Base-by-base conservation (phyloP, 805 yeast genomes). In the Wickerhamiella alocasiicola region DNA sequence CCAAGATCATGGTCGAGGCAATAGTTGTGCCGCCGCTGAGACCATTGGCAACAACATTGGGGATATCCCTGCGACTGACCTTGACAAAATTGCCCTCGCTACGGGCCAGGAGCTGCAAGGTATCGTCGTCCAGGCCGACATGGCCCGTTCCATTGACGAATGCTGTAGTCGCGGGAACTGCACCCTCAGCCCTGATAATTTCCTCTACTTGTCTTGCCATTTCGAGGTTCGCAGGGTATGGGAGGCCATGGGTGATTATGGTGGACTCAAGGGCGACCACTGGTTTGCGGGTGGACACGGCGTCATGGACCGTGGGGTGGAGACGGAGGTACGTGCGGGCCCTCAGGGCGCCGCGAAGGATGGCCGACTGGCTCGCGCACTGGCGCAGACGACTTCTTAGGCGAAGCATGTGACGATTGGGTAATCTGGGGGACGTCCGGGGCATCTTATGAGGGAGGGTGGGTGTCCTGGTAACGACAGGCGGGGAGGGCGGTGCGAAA, bases 11-110 rank as follows among this genome's bases (percentile, higher is more conserved):
- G 0, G 95, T 84, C 20, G 81, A 77, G 2, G 95, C 82, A 44
- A 84, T 82, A 0, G 95, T 84, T 2, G 95, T 85, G 5, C 95
- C 95, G 6, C 95, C 95, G 36, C 71, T 64, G n/a, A 73, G 55
- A 23, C 63, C 60, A 33, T 66, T 62, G 11, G 84, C 72, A 74
- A 83, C 71, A 2, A 79, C 74, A 47, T 68, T 68, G 0, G 88
- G 78, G 24, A 84, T 71, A 55, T 84, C 95, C 42, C 95, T 63
- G 49, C 94, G 63, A 5, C 94, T 81, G 3, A 82, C 77, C 55
- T 85, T 84, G 49, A 68, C 72, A 23, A 54, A 45, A 36, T 50
- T 39, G n/a, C n/a, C n/a, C 18, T 46, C 23, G 15, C 43, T 27
- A 41, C 59, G 64, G 2, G 81, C 77, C 48, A 82, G 61, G 3